Evolutionary conservation across 2,329 filamentous ascomycete genomes (phyloP).

Genomic region (Colletotrichum endophyticum): DNA sequence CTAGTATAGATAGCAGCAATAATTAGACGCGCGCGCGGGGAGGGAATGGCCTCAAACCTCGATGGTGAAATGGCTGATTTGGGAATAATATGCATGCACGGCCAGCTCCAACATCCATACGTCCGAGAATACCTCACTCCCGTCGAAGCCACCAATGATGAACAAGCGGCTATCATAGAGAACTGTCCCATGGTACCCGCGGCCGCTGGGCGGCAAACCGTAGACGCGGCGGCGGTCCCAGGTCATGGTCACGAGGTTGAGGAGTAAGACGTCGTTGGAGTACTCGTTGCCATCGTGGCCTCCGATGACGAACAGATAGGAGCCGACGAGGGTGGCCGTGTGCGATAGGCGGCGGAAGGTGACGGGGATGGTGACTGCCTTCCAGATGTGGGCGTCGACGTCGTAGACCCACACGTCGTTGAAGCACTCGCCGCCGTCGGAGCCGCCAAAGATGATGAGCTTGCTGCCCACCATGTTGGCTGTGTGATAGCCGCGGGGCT

Average conservation of each 20-base stretch:
- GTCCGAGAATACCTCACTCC: constrained; percentile 70
- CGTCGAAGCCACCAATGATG: constrained; percentile 72
- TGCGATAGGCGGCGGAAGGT: constrained; percentile 71
- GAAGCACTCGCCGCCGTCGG: constrained; percentile 74
- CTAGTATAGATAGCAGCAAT: neutral
- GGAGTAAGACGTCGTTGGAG: constrained; percentile 69
- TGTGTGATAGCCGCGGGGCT: constrained; percentile 72
- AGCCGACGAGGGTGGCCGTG: constrained; percentile 72
- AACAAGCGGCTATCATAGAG: constrained; percentile 70
- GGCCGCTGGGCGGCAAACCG: constrained; percentile 64
- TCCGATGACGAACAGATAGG: constrained; percentile 72
- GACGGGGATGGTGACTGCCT: constrained; percentile 60
- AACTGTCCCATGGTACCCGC: constrained; percentile 71
- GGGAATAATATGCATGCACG: constrained; percentile 74
- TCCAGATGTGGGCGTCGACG: constrained; percentile 66
- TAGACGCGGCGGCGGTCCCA: constrained; percentile 73
- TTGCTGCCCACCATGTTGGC: constrained; percentile 77
- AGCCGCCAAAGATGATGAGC: constrained; percentile 74
- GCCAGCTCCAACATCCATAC: constrained; percentile 72
- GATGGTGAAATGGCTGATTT: constrained; percentile 75
- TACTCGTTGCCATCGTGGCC: constrained; percentile 75
- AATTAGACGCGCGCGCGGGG: neutral
- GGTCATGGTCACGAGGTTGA: constrained; percentile 76
- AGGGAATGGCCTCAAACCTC: constrained; percentile 52
- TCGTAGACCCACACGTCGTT: constrained; percentile 78